Evolutionary conservation across 1,139 yeast genomes (phyloP).

Genomic region (Blastobotrys malaysiensis): DNA sequence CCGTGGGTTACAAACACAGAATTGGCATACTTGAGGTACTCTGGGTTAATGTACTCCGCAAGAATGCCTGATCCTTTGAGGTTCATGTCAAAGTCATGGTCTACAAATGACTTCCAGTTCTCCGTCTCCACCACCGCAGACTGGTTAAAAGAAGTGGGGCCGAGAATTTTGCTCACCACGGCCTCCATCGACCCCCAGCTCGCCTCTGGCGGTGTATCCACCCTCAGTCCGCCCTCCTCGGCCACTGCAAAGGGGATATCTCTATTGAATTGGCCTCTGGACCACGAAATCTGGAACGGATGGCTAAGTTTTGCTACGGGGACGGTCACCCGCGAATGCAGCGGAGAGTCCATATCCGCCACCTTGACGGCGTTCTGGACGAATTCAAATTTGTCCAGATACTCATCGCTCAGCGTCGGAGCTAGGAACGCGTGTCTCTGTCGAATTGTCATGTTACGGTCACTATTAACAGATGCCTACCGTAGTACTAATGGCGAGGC

Average conservation of each 20-base stretch:
- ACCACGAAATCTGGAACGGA: conserved; percentile 25
- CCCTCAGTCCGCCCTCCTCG: conserved; percentile 27
- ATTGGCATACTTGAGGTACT: conserved; percentile 18
- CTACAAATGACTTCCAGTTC: conserved; percentile 24
- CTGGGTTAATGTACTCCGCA: conserved; percentile 1
- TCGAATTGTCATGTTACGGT: conserved; percentile 18
- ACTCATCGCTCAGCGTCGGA: conserved; percentile 17
- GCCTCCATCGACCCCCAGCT: conserved; percentile 12
- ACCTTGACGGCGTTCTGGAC: conserved; percentile 9
- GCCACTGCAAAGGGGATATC: conserved; percentile 28
- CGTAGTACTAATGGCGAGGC: not conserved
- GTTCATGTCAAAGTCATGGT: not conserved
- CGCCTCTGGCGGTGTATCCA: conserved; percentile 19
- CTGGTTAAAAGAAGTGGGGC: conserved; percentile 5
- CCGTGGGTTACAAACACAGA: conserved; percentile 25
- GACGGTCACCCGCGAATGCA: conserved; percentile 24
- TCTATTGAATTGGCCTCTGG: conserved; percentile 15
- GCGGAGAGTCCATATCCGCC: conserved; percentile 17
- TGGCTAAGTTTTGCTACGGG: conserved; percentile 16
- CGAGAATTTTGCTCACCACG: conserved; percentile 6
- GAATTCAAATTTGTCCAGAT: conserved; percentile 17
- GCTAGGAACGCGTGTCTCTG: conserved; percentile 25
- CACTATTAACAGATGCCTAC: too few species aligned
- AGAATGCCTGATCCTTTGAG: not conserved
- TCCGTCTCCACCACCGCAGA: conserved; percentile 19